These are phyloP conservation scores for Leccinum subtestaceum DNA, from an alignment of 768 basidiomycete species.

Conservation along the genomic window DNA sequence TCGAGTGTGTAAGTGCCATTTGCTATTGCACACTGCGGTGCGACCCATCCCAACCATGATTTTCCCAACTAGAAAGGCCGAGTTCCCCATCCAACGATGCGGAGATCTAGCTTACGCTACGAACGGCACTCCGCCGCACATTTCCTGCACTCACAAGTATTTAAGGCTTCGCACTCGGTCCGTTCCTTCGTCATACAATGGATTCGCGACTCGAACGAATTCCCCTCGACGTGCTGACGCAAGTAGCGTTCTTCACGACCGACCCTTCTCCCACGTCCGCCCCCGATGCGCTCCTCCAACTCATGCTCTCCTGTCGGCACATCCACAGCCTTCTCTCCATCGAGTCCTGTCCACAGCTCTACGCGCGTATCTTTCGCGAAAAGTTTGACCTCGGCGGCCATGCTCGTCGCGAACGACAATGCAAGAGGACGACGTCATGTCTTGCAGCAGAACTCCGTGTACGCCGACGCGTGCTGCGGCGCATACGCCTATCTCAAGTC, in stretches of 20 bases:
- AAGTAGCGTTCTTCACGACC: conserved; percentile 49
- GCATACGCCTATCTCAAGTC: conserved; percentile 38
- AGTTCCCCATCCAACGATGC: conserved; percentile 32
- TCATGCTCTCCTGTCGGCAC: conserved; percentile 45
- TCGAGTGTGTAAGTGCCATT: conserved; percentile 30
- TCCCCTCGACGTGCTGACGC: conserved; percentile 55
- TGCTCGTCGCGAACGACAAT: conserved; percentile 24
- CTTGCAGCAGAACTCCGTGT: conserved; percentile 48
- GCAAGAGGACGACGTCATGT: conserved; percentile 37
- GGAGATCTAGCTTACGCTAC: conserved; percentile 35
- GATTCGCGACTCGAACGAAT: conserved; percentile 44
- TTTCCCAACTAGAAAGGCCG: conserved; percentile 36
- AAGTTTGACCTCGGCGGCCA: conserved; percentile 45
- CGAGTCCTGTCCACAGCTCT: conserved; percentile 48
- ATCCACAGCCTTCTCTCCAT: conserved; percentile 44
- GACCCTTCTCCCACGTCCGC: conserved; percentile 38
- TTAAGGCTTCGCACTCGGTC: conserved; percentile 19
- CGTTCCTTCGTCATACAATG: conserved; percentile 35
- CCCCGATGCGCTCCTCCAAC: conserved; percentile 40
- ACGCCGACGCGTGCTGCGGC: conserved; percentile 47
- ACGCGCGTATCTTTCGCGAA: conserved; percentile 50
- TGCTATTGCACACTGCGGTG: conserved; percentile 30
- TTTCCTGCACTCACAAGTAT: conserved; percentile 19
- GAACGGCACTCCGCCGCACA: conserved; percentile 32
- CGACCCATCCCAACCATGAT: conserved; percentile 28